Conservation (phyloP, 345 rosid genomes). For the Odontarrhena argentea region DNA sequence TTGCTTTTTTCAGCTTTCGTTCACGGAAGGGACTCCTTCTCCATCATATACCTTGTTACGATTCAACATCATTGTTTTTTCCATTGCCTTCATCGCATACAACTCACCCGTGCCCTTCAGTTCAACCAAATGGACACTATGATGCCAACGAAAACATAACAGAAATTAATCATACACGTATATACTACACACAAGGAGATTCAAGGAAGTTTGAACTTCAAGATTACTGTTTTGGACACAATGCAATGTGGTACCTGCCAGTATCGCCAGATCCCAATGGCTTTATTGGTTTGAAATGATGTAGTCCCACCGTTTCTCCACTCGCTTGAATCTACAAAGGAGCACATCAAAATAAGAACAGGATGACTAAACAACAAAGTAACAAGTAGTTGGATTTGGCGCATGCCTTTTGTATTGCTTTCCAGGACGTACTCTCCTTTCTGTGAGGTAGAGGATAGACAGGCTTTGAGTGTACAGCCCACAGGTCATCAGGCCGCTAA, state of each 20-base stretch:
- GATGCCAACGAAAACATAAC: constrained; percentile 27
- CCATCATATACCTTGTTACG: constrained; percentile 75
- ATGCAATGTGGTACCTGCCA: constrained; percentile 66
- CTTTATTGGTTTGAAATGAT: constrained; percentile 90
- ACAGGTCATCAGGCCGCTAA: constrained; percentile 92
- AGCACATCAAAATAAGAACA: constrained; percentile 14
- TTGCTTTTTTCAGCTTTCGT: constrained; percentile 12
- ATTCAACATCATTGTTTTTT: constrained; percentile 80
- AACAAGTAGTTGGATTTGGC: constrained; percentile 1
- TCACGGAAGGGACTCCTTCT: constrained; percentile 20
- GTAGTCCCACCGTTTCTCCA: constrained; percentile 74
- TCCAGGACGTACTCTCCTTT: constrained; percentile 69
- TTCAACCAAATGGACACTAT: constrained; percentile 89
- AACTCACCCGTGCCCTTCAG: constrained; percentile 69
- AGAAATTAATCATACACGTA: neutral
- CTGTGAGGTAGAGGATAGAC: constrained; percentile 86
- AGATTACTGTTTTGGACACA: constrained; percentile 9
- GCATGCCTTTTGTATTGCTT: constrained; percentile 79
- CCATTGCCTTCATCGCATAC: constrained; percentile 99
- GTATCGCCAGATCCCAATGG: constrained; percentile 98
- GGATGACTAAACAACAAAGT: constrained; percentile 20
- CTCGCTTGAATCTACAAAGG: constrained; percentile 61
- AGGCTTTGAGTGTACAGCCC: constrained; percentile 81
- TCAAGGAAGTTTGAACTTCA: constrained; percentile 10
- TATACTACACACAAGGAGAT: neutral